Conservation (phyloP, 2,329 filamentous ascomycete species). For the Aspergillus cejpii region DNA sequence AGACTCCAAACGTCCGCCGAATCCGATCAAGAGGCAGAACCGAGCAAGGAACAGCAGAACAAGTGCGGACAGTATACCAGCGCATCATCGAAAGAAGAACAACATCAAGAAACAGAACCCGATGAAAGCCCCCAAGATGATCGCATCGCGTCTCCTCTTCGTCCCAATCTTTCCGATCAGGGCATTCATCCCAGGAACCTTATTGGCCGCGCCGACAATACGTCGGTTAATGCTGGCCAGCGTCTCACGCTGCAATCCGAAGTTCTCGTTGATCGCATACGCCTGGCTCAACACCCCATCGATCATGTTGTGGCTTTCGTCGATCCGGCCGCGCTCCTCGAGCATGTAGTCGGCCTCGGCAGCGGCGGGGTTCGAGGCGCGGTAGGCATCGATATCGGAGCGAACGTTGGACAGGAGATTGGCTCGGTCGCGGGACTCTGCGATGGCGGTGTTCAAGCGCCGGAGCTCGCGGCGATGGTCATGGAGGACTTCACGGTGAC, state of each 20-base stretch:
- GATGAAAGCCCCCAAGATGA: constrained; percentile 87
- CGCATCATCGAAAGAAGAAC: constrained; percentile 63
- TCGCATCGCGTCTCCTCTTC: constrained; percentile 88
- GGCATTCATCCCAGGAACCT: constrained; percentile 87
- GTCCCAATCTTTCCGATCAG: constrained; percentile 88
- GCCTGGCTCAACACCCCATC: constrained; percentile 90
- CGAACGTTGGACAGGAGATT: constrained; percentile 88
- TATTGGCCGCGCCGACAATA: constrained; percentile 81
- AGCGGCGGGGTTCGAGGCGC: constrained; percentile 68
- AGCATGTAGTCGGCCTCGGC: constrained; percentile 97
- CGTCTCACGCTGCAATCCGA: constrained; percentile 78
- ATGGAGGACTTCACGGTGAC: constrained; percentile 81
- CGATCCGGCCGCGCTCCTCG: constrained; percentile 74
- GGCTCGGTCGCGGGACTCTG: constrained; percentile 73
- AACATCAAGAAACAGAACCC: constrained; percentile 85
- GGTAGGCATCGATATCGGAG: constrained; percentile 86
- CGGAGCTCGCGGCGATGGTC: constrained; percentile 79
- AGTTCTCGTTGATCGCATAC: constrained; percentile 92
- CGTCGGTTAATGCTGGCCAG: constrained; percentile 81
- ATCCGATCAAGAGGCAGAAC: constrained; percentile 5
- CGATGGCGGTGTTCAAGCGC: constrained; percentile 65
- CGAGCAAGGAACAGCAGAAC: constrained; percentile 5
- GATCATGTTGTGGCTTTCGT: constrained; percentile 81
- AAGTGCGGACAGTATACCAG: no score
- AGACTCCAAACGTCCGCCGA: neutral